Conservation (phyloP, 1,284 basidiomycete genomes). For the Pseudozyma hubeiensis region DNA sequence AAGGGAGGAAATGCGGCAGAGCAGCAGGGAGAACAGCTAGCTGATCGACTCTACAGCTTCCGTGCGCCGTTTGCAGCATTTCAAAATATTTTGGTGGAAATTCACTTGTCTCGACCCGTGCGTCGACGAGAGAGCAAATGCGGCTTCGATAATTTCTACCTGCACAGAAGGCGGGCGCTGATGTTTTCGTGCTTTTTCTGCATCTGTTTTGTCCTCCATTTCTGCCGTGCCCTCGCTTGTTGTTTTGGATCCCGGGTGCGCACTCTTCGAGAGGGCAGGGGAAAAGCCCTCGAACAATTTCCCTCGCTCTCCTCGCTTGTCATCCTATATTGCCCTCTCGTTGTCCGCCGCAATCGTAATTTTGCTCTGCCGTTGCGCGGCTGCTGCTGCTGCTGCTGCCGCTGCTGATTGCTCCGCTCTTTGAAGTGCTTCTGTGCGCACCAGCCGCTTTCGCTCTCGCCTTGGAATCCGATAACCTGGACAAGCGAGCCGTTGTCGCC, state of each 20-base stretch:
- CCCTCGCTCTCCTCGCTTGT: background rate
- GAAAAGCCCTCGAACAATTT: too few relatives aligned
- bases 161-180: background rate
- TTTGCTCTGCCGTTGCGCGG: background rate
- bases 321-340: background rate
- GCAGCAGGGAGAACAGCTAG: background rate
- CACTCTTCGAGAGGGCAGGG: background rate
- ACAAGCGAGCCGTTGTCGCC: background rate
- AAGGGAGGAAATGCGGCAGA: too few relatives aligned
- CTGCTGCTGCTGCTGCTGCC: too few relatives aligned
- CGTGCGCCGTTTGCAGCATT: background rate
- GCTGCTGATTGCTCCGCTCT: background rate
- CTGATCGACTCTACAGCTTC: background rate
- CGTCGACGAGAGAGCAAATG: background rate
- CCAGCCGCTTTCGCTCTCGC: background rate
- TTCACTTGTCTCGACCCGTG: background rate
- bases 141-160: background rate
- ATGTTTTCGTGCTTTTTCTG: background rate
- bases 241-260: conserved; percentile 10
- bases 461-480: background rate
- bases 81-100: background rate
- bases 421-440: background rate
- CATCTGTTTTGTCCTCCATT: background rate
- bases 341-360: conserved; percentile 13
- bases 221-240: conserved; percentile 10